Conservation (phyloP, 495 filamentous ascomycete species). For the Xylaria nigripes region DNA sequence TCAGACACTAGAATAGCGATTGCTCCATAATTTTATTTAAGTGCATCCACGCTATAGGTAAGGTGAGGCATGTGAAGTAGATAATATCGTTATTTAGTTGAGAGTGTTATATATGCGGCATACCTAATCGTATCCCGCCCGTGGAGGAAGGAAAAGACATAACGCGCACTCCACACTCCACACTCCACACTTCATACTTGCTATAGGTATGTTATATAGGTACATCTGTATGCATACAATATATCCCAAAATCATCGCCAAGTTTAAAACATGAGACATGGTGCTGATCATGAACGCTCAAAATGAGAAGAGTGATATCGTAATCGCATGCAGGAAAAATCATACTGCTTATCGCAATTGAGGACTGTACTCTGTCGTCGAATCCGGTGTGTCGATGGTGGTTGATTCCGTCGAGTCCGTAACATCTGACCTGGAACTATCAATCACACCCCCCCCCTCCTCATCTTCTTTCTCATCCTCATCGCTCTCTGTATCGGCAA, state of each 20-base stretch:
- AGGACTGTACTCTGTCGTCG: constrained; percentile 16
- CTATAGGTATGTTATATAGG: too few species aligned
- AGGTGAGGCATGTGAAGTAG: neutral
- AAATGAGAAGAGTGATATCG: constrained; percentile 5
- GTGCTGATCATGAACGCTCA: neutral
- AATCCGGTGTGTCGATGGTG: constrained; percentile 21
- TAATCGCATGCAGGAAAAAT: neutral
- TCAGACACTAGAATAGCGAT: neutral
- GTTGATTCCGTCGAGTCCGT: constrained; percentile 17
- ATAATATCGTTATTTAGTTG: neutral
- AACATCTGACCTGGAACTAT: constrained; percentile 21
- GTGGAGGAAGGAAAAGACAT: too few species aligned
- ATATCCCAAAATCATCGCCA: neutral
- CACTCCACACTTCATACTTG: too few species aligned
- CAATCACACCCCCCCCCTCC: constrained; percentile 1
- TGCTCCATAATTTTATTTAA: neutral
- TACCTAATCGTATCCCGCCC: too few species aligned
- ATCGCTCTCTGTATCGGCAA: constrained; percentile 7
- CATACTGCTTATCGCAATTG: constrained; percentile 2
- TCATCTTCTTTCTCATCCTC: constrained; percentile 11
- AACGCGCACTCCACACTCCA: neutral
- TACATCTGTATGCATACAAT: too few species aligned
- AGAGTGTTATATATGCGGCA: neutral
- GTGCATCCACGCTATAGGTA: neutral
- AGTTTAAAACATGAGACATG: neutral